Evolutionary conservation across 2,329 filamentous ascomycete genomes (phyloP).

Genomic region (Cercospora zeina): DNA sequence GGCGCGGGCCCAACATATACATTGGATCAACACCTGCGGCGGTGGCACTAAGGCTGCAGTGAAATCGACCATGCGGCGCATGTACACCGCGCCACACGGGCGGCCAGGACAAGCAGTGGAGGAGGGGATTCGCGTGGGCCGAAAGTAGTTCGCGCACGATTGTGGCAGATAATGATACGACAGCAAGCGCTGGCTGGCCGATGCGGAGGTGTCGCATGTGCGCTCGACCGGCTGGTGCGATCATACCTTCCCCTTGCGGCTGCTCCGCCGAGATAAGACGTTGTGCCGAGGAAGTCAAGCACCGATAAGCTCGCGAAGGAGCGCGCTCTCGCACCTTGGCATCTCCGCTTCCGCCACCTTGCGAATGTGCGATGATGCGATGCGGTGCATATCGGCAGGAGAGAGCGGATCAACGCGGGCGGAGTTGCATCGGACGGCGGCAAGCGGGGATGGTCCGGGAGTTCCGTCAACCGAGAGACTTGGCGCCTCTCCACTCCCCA

Average conservation of each 20-base stretch:
- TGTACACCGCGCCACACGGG: not conserved
- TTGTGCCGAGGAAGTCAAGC: not conserved
- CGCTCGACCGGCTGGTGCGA: not conserved
- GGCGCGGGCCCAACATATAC: slow-evolving; percentile 4
- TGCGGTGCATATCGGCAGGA: not conserved
- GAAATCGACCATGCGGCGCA: not conserved
- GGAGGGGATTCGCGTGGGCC: slow-evolving; percentile 2
- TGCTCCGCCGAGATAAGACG: slow-evolving; percentile 3
- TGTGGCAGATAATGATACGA: not conserved
- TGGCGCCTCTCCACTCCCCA: not conserved
- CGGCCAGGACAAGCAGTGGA: not conserved
- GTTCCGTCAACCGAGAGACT: not conserved
- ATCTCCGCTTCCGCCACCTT: not conserved
- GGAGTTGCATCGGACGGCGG: not conserved
- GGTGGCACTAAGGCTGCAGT: not conserved
- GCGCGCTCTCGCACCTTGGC: not conserved
- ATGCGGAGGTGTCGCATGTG: not conserved
- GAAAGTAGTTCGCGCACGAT: not conserved
- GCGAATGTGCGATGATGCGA: not conserved
- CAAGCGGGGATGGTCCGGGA: not conserved
- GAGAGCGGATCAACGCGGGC: not conserved
- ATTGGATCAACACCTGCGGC: not conserved
- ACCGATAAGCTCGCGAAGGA: slow-evolving; percentile 1
- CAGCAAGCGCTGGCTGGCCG: not conserved
- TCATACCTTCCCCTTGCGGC: not conserved